Evolutionary conservation across 2,329 filamentous ascomycete genomes (phyloP).

Genomic region (Xylariaceae sp.): DNA sequence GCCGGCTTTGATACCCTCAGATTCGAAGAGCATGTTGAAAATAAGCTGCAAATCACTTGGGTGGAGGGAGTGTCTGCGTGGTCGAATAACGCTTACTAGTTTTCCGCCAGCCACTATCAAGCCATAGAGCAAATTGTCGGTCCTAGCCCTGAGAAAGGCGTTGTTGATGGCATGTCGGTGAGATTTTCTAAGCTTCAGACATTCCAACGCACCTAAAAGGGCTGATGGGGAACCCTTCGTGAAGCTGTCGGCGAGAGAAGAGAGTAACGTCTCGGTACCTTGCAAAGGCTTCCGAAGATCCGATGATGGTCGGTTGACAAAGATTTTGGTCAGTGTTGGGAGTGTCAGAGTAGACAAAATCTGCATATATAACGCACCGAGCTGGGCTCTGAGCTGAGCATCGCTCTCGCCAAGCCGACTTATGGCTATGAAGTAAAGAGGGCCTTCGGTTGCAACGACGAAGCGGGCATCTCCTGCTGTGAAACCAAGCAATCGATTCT

Average conservation of each 20-base stretch:
- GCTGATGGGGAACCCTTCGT: constrained; percentile 87
- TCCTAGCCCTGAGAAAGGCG: constrained; percentile 73
- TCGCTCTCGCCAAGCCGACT: constrained; percentile 92
- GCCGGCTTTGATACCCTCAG: constrained; percentile 82
- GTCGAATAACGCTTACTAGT: constrained; percentile 90
- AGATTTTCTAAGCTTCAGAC: constrained; percentile 83
- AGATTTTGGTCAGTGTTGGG: constrained; percentile 80
- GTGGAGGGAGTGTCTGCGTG: constrained; percentile 91
- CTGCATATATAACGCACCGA: constrained; percentile 96
- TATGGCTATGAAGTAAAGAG: constrained; percentile 89
- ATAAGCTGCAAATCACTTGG: constrained; percentile 93
- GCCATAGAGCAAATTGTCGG: constrained; percentile 81
- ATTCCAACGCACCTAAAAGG: constrained; percentile 85
- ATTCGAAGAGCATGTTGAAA: constrained; percentile 99
- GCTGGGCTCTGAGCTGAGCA: constrained; percentile 75
- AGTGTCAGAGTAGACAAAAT: constrained; percentile 93
- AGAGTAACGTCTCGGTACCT: constrained; percentile 86
- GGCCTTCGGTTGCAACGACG: constrained; percentile 77
- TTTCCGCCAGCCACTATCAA: constrained; percentile 88
- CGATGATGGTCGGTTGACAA: constrained; percentile 85
- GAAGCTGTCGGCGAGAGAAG: constrained; percentile 90
- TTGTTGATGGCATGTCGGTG: constrained; percentile 85
- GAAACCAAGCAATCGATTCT: constrained; percentile 76
- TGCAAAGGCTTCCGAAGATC: constrained; percentile 86
- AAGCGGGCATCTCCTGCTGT: constrained; percentile 84